Conservation (phyloP, 257 asterid genomes). For the Echium plantagineum region DNA sequence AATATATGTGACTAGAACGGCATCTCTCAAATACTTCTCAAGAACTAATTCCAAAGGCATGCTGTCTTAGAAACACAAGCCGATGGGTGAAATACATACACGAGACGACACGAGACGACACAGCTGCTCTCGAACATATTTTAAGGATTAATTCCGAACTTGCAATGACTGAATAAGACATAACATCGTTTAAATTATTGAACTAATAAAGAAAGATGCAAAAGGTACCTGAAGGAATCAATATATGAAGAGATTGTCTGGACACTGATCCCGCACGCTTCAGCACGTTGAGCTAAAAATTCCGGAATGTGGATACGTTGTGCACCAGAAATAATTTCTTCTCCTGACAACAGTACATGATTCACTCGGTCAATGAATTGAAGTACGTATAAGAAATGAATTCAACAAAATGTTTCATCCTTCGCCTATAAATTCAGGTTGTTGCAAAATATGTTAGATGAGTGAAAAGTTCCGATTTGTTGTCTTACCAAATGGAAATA, state of each 20-base stretch:
- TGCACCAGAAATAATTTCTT: constrained; percentile 92
- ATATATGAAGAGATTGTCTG: constrained; percentile 66
- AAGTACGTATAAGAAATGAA: background rate
- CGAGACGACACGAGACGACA: too few relatives aligned
- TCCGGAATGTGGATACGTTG: constrained; percentile 79
- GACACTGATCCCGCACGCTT: constrained; percentile 62
- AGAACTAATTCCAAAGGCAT: too few relatives aligned
- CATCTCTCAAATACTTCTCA: too few relatives aligned
- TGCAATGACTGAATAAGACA: background rate
- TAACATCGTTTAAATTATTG: too few relatives aligned
- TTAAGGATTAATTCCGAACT: too few relatives aligned
- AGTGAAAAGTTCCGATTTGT: too few relatives aligned
- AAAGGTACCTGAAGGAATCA: constrained; percentile 64
- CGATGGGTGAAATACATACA: too few relatives aligned
- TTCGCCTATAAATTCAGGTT: background rate
- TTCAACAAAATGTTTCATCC: background rate
- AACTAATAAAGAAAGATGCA: background rate
- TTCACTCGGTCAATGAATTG: background rate
- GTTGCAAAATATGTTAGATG: too few relatives aligned
- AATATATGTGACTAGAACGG: too few relatives aligned
- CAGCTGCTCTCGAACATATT: too few relatives aligned
- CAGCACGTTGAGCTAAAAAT: constrained; percentile 54
- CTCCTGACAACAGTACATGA: constrained; percentile 33
- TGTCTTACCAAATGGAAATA: too few relatives aligned
- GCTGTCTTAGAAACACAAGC: too few relatives aligned